These are phyloP conservation scores for Eremomyces bilateralis DNA, from an alignment of 495 filamentous ascomycete genomes.

Conservation along the genomic window DNA sequence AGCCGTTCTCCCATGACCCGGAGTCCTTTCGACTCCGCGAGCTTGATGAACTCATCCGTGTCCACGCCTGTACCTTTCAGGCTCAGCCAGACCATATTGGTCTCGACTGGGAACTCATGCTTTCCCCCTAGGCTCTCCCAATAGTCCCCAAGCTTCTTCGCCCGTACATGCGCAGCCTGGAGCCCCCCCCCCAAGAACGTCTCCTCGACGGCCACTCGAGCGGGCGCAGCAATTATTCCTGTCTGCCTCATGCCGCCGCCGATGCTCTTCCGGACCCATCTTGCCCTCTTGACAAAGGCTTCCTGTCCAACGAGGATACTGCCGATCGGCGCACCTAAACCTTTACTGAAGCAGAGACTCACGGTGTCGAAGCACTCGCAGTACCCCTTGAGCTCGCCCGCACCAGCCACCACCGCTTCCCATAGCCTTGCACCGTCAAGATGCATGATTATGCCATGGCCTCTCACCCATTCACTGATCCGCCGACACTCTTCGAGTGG, in stretches of 20 bases:
- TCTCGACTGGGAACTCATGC: slow-evolving; percentile 42
- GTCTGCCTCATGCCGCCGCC: slow-evolving; percentile 67
- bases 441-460: slow-evolving; percentile 49
- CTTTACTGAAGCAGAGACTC: slow-evolving; percentile 72
- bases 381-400: slow-evolving; percentile 36
- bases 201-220: slow-evolving; percentile 38
- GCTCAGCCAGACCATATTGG: slow-evolving; percentile 91
- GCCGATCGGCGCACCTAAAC: slow-evolving; percentile 73
- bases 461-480: slow-evolving; percentile 48
- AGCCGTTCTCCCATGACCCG: slow-evolving; percentile 29
- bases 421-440: slow-evolving; percentile 68
- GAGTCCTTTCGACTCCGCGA: slow-evolving; percentile 31
- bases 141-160: slow-evolving; percentile 34
- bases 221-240: slow-evolving; percentile 36
- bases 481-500: slow-evolving; percentile 44
- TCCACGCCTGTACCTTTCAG: slow-evolving; percentile 30
- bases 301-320: slow-evolving; percentile 50
- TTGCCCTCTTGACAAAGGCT: slow-evolving; percentile 43
- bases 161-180: slow-evolving; percentile 34
- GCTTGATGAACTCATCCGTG: slow-evolving; percentile 23
- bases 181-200: slow-evolving; percentile 53
- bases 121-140: slow-evolving; percentile 34
- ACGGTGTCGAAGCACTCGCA: slow-evolving; percentile 56
- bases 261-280: slow-evolving; percentile 66
- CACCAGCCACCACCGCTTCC: slow-evolving; percentile 21